Base-by-base conservation (phyloP, 2,329 filamentous ascomycete genomes). In the Pseudocercospora crystallina region DNA sequence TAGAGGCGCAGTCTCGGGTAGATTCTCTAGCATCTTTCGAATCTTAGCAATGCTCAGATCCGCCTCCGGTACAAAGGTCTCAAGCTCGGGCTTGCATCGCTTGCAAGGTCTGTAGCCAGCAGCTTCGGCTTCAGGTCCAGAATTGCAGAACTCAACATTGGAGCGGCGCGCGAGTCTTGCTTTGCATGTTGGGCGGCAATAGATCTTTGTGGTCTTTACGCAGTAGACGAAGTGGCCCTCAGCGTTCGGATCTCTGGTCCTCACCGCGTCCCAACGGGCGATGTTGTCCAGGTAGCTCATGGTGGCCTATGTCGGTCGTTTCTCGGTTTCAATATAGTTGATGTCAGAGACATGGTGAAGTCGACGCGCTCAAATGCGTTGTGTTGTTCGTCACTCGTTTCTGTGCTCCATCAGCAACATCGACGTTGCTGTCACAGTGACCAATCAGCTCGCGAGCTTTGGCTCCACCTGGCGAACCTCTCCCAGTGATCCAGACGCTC, bases 151-250 rank as follows among this genome's bases (percentile, higher is more conserved):
- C 30, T 71, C 67, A 30, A 88, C 72, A 14, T 80, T 78, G 9
- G 80, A 74, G n/a, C 80, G 73, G 2, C 76, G 72, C 1, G 80
- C 77, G 11, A 88, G 75, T n/a, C 82, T 77, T 3, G 79, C 76
- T 12, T 78, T 77, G 63, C 83, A 86, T 14, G 76, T 80, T 1
- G 82, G 81, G 1, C 82, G 76, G 64, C 83, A 85, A 67, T 82
- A 85, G 43, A 81, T 80, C 38, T 70, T 72, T 2, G 80, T 83
- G 0, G 78, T 78, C 46, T 73, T 71, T n/a, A 83, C 79, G 13
- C 70, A 74, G 68, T 83, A 83, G 54, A 82, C 71, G 65, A 83
- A 83, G 29, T 13, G 38, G 13, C 47, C 47, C 14, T 59, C 50
- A 5, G 56, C 56, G 10, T 37, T 20, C 8, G 54, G 46, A 33